phyloP scores from a whole-genome alignment of 495 filamentous ascomycete species.

The Penicillium simplicissimum region DNA sequence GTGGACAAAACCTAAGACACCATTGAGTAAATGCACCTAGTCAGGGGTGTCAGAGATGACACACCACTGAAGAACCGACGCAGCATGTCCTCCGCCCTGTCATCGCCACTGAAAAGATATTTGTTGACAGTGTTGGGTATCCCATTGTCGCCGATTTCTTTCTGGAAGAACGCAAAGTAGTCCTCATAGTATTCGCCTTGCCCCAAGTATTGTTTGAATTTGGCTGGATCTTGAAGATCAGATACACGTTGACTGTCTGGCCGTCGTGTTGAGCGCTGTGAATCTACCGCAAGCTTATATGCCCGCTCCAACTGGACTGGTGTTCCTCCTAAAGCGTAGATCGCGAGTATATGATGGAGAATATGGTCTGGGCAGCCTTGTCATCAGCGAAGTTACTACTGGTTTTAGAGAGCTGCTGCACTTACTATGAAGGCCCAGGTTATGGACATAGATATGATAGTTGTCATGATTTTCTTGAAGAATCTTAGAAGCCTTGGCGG shows the following conservation, averaged over 20 bases:
- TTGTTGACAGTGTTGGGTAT: conserved; percentile 33
- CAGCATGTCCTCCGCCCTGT: conserved; percentile 33
- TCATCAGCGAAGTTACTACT: not conserved
- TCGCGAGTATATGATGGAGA: conserved; percentile 32
- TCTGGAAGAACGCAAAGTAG: conserved; percentile 39
- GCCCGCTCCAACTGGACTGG: conserved; percentile 26
- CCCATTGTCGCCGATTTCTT: conserved; percentile 30
- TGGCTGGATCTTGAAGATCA: conserved; percentile 25
- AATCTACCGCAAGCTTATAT: conserved; percentile 26
- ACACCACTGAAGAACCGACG: conserved; percentile 31
- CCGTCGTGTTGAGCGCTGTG: conserved; percentile 28
- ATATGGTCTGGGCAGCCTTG: conserved; percentile 32
- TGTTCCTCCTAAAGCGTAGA: conserved; percentile 30
- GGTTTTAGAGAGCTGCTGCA: not conserved
- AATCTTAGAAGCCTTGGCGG: conserved; percentile 13
- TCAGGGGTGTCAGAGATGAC: not conserved
- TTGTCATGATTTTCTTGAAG: conserved; percentile 22
- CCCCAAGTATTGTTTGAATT: conserved; percentile 26
- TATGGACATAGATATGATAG: conserved; percentile 25
- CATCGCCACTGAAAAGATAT: conserved; percentile 32
- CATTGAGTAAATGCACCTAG: not conserved
- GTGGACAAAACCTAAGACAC: conserved; percentile 29
- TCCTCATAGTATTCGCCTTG: conserved; percentile 33
- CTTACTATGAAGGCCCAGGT: conserved; percentile 23
- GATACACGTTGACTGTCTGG: conserved; percentile 23